Evolutionary conservation across 208 protist species (phyloP).

Genomic region (Novymonas esmeraldas): DNA sequence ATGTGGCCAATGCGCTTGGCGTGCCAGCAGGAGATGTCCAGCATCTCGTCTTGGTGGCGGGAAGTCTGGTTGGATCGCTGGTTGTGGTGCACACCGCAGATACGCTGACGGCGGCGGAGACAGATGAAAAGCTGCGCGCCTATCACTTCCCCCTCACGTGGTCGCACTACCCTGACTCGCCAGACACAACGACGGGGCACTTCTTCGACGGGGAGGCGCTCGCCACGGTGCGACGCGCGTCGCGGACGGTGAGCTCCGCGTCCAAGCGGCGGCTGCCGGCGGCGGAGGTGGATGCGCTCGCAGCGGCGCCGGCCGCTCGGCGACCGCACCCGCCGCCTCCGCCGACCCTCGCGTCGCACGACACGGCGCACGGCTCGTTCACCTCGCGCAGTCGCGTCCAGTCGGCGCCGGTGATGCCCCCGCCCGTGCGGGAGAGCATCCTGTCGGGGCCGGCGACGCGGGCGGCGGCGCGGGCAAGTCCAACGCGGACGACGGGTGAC

Average conservation of each 20-base stretch:
- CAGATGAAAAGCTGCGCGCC: slow-evolving; percentile 14
- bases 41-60: slow-evolving; percentile 18
- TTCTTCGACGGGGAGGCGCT: not conserved
- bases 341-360: slow-evolving; percentile 3
- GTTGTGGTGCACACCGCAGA: slow-evolving; percentile 26
- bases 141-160: slow-evolving; percentile 37
- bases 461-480: no score
- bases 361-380: not conserved
- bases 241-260: not conserved
- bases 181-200: not conserved
- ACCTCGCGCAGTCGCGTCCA: not conserved
- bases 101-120: not conserved
- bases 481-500: no score
- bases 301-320: not conserved
- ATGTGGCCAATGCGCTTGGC: slow-evolving; percentile 35
- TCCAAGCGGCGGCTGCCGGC: not conserved
- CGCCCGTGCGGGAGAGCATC: not conserved
- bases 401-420: not conserved
- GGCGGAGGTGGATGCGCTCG: not conserved
- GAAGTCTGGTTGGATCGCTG: slow-evolving; percentile 28
- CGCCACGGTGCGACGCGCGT: not conserved
- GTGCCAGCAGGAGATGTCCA: slow-evolving; percentile 19
- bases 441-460: no score
- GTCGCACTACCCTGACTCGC: slow-evolving; percentile 15
- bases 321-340: not conserved